Evolutionary conservation across 2,329 filamentous ascomycete genomes (phyloP).

Genomic region (Neofusicoccum umdonicola): DNA sequence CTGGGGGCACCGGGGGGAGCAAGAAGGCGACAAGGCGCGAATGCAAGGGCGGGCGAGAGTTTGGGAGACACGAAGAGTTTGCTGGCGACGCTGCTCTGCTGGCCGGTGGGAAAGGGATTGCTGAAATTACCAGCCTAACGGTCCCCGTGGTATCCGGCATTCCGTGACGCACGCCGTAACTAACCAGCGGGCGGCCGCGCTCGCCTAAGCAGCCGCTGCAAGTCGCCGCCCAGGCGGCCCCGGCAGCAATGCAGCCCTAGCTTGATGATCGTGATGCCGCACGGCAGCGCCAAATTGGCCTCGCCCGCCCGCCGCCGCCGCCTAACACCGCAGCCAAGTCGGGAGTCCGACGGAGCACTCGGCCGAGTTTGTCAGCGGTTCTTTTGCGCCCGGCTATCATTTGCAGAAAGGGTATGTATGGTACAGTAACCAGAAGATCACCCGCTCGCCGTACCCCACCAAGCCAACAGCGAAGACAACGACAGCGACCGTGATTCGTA

Average conservation of each 20-base stretch:
- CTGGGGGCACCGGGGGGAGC: not conserved
- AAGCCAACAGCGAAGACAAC: not conserved
- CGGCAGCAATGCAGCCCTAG: not conserved
- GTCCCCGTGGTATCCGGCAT: not conserved
- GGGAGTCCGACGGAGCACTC: not conserved
- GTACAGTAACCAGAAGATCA: not conserved
- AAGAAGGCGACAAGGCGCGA: not conserved
- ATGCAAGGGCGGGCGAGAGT: not conserved
- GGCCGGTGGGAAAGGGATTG: slow-evolving; percentile 7
- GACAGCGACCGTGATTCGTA: slow-evolving; percentile 6
- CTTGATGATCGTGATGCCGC: slow-evolving; percentile 6
- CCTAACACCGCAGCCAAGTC: too few relatives aligned
- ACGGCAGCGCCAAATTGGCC: not conserved
- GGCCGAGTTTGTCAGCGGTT: slow-evolving; percentile 9
- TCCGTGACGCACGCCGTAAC: slow-evolving; percentile 1
- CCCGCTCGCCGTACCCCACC: not conserved
- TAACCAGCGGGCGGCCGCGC: not conserved
- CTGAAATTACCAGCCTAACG: slow-evolving; percentile 6
- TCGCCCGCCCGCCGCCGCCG: not conserved
- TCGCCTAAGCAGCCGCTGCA: slow-evolving; percentile 4
- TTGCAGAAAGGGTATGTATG: slow-evolving; percentile 6
- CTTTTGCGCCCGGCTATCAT: not conserved
- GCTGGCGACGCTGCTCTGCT: not conserved
- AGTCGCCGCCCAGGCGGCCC: not conserved
- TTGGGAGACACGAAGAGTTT: not conserved